These are phyloP conservation scores for Alternaria viburni DNA, from an alignment of 2,329 filamentous ascomycete species.

Conservation along the genomic window DNA sequence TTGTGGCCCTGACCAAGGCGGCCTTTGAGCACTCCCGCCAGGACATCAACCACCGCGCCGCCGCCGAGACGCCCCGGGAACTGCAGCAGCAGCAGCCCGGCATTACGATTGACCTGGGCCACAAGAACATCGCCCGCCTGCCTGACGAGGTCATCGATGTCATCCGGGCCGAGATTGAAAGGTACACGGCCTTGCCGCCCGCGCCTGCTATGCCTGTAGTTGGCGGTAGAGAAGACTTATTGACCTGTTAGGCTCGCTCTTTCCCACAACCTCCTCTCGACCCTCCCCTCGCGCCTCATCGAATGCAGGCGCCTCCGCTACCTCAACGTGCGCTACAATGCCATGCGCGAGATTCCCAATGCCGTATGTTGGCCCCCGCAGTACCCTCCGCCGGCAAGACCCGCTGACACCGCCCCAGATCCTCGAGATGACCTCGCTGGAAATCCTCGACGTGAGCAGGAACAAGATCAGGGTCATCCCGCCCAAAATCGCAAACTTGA, in stretches of 20 bases:
- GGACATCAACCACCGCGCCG: constrained; percentile 61
- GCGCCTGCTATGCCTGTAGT: not conserved
- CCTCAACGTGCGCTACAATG: constrained; percentile 79
- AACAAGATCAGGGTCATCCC: constrained; percentile 83
- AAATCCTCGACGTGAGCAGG: constrained; percentile 90
- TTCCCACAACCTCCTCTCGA: constrained; percentile 77
- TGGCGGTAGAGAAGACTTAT: not conserved
- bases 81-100: constrained; percentile 68
- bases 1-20: constrained; percentile 69
- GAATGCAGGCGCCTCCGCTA: constrained; percentile 81
- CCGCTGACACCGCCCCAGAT: constrained; percentile 62
- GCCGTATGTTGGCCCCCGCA: constrained; percentile 58
- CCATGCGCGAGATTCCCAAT: constrained; percentile 70
- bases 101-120: constrained; percentile 78
- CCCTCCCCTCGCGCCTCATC: constrained; percentile 73
- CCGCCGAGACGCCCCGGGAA: constrained; percentile 63
- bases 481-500: constrained; percentile 77
- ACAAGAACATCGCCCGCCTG: constrained; percentile 73
- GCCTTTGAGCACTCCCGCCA: constrained; percentile 71
- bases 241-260: constrained; percentile 68
- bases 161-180: constrained; percentile 75
- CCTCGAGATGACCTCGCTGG: constrained; percentile 82
- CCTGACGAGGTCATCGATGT: constrained; percentile 77
- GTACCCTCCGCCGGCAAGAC: not conserved
- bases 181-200: constrained; percentile 54